Evolutionary conservation across 2,329 filamentous ascomycete species (phyloP), one percentile per base, ranked within the genome.

Genomic region (Ophiocordyceps robertsii): DNA sequence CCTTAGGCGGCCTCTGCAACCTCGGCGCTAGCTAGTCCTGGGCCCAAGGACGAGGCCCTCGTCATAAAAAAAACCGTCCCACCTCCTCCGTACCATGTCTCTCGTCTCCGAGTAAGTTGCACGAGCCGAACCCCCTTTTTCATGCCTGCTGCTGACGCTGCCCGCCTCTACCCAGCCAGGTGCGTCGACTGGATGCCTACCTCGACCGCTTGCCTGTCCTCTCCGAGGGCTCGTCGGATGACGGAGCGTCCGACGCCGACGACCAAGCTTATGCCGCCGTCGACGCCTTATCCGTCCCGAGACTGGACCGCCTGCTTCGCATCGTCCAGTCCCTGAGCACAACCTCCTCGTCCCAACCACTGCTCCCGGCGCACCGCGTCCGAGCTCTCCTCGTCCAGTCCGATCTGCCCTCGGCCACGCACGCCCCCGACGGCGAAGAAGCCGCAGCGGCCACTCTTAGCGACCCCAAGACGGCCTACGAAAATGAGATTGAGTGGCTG

Each of bases 401-500:
- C 2, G 69, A 69, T 11, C 65, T 85, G 42, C 67, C 70, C 35
- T 63, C 64, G 8, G 27, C 9, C 24, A 38, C 19, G 50, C 59
- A 17, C 53, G 61, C 29, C 57, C 62, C 43, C 56, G 63, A 36
- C 42, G 56, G 60, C 21, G 58, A 64, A 44, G 58, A 63, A 31
- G 46, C 53, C 46, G 50, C 51, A 43, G 46, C 51, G 13, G 44
- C 53, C 24, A 46, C 44, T 29, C 48, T 57, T 11, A 50, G 53
- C 21, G 49, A 50, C 24, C 45, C 51, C 7, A 70, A 64, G 50
- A 68, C 54, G 44, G 64, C 68, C 16, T 82, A 85, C 54, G 81
- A 88, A 56, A 72, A 75, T 40, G 85, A 95, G 54, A 72, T 95
- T 40, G 83, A 94, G 61, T 96, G 92, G 92, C 66, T 95, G 21